These are phyloP conservation scores for Apophysomyces ossiformis DNA, from an alignment of 371 early-diverging fungal species.

Conservation along the genomic window DNA sequence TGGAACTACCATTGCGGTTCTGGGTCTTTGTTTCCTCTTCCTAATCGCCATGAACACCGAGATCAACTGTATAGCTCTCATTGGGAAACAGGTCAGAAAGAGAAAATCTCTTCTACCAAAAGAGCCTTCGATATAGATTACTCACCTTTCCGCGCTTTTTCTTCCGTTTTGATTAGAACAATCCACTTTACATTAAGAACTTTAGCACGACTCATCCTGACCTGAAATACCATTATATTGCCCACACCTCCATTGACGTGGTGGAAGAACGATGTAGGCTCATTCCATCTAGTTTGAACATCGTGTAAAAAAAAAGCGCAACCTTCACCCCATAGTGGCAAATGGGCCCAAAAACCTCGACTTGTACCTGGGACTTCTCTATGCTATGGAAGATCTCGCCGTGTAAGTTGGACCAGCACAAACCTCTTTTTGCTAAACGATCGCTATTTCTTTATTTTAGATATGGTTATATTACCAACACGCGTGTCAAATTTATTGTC, in stretches of 20 bases:
- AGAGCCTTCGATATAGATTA: too few relatives aligned
- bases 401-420: slow-evolving; percentile 59
- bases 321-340: slow-evolving; percentile 32
- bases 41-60: slow-evolving; percentile 52
- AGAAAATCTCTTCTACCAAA: too few relatives aligned
- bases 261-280: slow-evolving; percentile 81
- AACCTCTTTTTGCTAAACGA: neutral
- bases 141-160: neutral
- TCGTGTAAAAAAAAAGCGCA: too few relatives aligned
- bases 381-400: slow-evolving; percentile 85
- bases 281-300: too few relatives aligned
- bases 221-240: slow-evolving; percentile 87
- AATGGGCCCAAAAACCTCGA: slow-evolving; percentile 72
- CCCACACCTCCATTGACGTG: slow-evolving; percentile 86
- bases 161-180: slow-evolving; percentile 60
- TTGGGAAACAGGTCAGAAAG: slow-evolving; percentile 57
- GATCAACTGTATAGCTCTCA: slow-evolving; percentile 78
- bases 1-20: neutral
- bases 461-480: slow-evolving; percentile 88
- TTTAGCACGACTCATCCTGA: slow-evolving; percentile 77
- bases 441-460: slow-evolving; percentile 33
- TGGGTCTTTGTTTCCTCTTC: slow-evolving; percentile 8
- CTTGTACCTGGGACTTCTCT: slow-evolving; percentile 82
- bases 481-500: slow-evolving; percentile 79
- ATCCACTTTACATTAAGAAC: slow-evolving; percentile 82